A percentile compares a stretch with the other conserved stretches of the same genome.
phyloP scores from a whole-genome alignment of 176 grass and related monocot genomes.

The Hsuehochloa calcarea region DNA sequence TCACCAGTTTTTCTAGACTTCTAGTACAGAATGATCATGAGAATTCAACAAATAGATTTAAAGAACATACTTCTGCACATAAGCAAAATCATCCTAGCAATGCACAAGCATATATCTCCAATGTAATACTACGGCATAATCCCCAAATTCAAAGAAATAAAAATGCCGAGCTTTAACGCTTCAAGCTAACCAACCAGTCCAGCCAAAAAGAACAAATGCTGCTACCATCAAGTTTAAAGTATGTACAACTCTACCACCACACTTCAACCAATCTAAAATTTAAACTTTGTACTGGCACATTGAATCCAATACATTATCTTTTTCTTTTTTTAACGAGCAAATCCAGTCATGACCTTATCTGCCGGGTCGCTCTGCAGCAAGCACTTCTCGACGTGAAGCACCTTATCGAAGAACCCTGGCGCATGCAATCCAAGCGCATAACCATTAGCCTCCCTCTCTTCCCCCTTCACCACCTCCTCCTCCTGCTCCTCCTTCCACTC shows the following conservation, averaged over 20 bases:
- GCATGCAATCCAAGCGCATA: constrained; percentile 83
- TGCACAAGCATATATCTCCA: neutral
- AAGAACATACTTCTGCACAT: neutral
- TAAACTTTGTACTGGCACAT: neutral
- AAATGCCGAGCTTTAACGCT: neutral
- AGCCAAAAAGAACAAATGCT: neutral
- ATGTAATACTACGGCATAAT: neutral
- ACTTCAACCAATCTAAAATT: neutral
- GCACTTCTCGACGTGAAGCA: constrained; percentile 75
- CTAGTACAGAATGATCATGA: neutral
- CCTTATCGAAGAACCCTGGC: constrained; percentile 88
- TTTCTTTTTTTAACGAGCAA: too few species aligned
- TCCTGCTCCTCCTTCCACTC: constrained; percentile 41
- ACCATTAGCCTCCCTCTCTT: constrained; percentile 21
- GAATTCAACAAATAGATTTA: neutral
- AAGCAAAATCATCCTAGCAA: neutral
- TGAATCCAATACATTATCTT: neutral
- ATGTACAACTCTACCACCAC: neutral
- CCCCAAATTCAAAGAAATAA: neutral
- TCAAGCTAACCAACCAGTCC: neutral
- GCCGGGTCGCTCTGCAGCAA: constrained; percentile 83
- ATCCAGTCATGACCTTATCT: constrained; percentile 57
- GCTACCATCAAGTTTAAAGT: neutral
- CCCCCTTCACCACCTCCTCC: neutral
- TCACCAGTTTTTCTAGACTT: neutral